Base-by-base conservation (phyloP, 2,329 filamentous ascomycete genomes). In the Laburnicola sp. region DNA sequence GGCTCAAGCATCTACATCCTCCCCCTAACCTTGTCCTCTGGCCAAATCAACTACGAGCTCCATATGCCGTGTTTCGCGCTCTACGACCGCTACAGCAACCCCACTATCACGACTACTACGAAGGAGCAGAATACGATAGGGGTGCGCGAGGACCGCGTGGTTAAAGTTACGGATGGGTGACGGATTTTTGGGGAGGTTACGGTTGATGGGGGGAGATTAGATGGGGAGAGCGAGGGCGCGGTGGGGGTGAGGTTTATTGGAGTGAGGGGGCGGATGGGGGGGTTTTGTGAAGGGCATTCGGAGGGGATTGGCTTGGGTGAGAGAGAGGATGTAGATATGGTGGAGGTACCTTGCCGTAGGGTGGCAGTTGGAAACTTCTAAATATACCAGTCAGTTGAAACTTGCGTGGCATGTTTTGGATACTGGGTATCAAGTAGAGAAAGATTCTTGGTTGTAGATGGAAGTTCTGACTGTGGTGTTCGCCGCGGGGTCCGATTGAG, bases 211-310 rank as follows among this genome's bases (percentile, higher is more conserved):
- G 45, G 21, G 16, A 16, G 21, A 11, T 26, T 26, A 11, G 27
- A n/a, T 11, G 10, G 6, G 34, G 2, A 22, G 21, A 27, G 28
- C 7, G 11, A 34, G 36, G 22, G 16, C 28, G 37, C 32, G 28
- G 37, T 48, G 2, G 7, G 36, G n/a, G 30, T 48, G 21, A 41
- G 45, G 8, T 48, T 27, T 48, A 30, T 36, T 48, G 36, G 45
- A 34, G 23, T 28, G 45, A 34, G 7, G 23, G 23, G 30, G 37
- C 27, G 21, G 36, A 22, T 32, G 31, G 28, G 28, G 6, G 3
- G 22, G n/a, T n/a, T n/a, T 45, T 22, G 11, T 10, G 25, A n/a
- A n/a, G 5, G 37, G 32, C n/a, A 35, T 45, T 16, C 23, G n/a
- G 34, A 27, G 25, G 32, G 43, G 32, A 4, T 11, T 45, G 32